phyloP scores from a whole-genome alignment of 1,139 yeast genomes.

The Torulaspora pretoriensis region DNA sequence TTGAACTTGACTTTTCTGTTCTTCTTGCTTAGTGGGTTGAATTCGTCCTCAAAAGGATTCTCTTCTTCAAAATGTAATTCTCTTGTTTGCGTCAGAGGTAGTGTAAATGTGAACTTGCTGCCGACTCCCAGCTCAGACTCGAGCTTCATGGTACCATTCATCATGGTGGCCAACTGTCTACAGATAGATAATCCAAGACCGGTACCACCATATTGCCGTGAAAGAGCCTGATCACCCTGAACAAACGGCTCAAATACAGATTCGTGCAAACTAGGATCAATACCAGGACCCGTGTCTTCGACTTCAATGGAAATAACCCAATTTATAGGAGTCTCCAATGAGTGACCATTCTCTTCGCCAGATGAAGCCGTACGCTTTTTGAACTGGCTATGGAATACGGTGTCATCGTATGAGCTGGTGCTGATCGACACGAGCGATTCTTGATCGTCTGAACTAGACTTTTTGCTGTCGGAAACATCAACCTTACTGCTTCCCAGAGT shows the following conservation, averaged over 20 bases:
- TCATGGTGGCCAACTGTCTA: conserved; percentile 81
- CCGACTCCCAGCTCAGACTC: conserved; percentile 72
- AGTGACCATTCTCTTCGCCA: conserved; percentile 22
- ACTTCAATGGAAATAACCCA: conserved; percentile 60
- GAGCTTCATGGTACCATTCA: conserved; percentile 76
- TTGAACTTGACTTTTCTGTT: conserved; percentile 43
- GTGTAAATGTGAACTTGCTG: conserved; percentile 71
- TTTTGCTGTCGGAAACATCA: conserved; percentile 10
- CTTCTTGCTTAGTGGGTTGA: conserved; percentile 41
- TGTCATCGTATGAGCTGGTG: conserved; percentile 53
- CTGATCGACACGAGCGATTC: conserved; percentile 46
- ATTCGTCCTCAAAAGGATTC: conserved; percentile 44
- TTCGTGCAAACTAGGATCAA: conserved; percentile 70
- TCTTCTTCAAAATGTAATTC: conserved; percentile 44
- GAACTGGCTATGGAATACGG: conserved; percentile 51
- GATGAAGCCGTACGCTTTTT: conserved; percentile 29
- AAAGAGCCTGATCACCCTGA: conserved; percentile 92
- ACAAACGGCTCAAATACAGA: conserved; percentile 93
- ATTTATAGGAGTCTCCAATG: conserved; percentile 23
- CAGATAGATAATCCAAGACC: conserved; percentile 93
- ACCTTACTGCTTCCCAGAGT: conserved; percentile 13
- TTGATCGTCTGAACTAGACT: conserved; percentile 22
- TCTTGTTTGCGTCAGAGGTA: conserved; percentile 72
- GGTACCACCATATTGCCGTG: conserved; percentile 91
- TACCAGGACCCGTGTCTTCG: conserved; percentile 90